A percentile compares a stretch with the other conserved stretches of the same genome.
phyloP scores from a whole-genome alignment of 495 filamentous ascomycete genomes.

The Cercophora newfieldiana region DNA sequence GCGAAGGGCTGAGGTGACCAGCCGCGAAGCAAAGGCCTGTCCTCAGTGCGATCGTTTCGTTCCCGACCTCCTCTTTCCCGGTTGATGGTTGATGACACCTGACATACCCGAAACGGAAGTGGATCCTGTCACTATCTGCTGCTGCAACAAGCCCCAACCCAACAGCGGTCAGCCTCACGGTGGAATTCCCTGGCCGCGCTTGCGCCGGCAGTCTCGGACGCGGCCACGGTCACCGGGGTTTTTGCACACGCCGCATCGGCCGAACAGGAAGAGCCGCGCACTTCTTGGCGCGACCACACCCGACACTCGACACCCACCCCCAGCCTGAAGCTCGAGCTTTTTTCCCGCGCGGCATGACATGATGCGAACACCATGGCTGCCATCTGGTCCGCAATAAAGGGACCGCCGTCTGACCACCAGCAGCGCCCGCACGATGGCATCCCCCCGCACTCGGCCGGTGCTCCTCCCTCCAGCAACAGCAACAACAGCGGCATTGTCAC shows the following conservation, averaged over 20 bases:
- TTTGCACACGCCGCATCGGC: conserved; percentile 3
- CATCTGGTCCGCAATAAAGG: conserved; percentile 30
- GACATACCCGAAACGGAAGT: not conserved
- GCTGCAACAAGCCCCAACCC: not conserved
- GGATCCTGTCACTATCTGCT: not conserved
- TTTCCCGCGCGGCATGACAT: not conserved
- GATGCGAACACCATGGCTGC: conserved; percentile 22
- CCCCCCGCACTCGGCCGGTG: not conserved
- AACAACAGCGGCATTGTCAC: conserved; percentile 1
- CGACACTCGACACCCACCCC: not conserved
- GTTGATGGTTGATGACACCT: not conserved
- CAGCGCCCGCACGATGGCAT: conserved; percentile 9
- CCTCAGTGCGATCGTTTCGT: not conserved
- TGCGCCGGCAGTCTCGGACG: conserved; percentile 16
- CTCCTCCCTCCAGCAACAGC: not conserved
- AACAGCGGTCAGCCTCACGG: not conserved
- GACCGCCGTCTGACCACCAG: conserved; percentile 10
- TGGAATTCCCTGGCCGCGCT: not conserved
- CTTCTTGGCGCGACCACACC: not conserved
- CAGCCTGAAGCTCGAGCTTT: not conserved
- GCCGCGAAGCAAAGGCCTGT: not conserved
- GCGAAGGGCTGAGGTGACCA: not conserved
- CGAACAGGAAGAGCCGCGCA: not conserved
- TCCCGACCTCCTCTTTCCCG: not conserved
- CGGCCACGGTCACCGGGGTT: conserved; percentile 9